These are phyloP conservation scores for Myriosclerotinia scirpicola DNA, from an alignment of 2,329 filamentous ascomycete genomes.

Conservation along the genomic window DNA sequence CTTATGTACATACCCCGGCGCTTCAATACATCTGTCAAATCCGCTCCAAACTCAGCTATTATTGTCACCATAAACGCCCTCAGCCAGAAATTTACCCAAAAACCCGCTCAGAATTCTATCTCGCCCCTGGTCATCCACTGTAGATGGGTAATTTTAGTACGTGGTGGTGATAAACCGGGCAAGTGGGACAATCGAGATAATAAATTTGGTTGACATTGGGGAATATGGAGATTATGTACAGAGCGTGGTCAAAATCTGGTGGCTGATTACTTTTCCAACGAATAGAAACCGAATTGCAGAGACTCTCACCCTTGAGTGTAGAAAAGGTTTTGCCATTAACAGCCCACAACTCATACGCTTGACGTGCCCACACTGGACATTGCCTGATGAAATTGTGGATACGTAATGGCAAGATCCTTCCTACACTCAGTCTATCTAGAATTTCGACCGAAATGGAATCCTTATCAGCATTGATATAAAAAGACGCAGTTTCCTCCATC, in stretches of 20 bases:
- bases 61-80: too few species aligned
- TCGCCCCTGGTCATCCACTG: neutral
- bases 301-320: neutral
- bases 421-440: too few species aligned
- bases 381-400: too few species aligned
- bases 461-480: neutral
- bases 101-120: too few species aligned
- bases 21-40: neutral
- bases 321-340: neutral
- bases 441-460: neutral
- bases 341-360: too few species aligned
- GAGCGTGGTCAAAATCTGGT: neutral
- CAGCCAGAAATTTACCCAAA: too few species aligned
- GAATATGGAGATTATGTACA: neutral
- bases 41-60: too few species aligned
- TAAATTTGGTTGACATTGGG: neutral
- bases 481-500: neutral
- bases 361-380: too few species aligned
- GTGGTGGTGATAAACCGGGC: neutral
- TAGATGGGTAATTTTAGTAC: neutral
- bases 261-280: neutral
- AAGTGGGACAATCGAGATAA: neutral
- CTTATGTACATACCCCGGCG: neutral
- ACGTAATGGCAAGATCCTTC: too few species aligned
- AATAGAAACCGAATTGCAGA: neutral